These are phyloP conservation scores for Pyrus communis DNA, from an alignment of 306 rosid genomes.

Conservation along the genomic window DNA sequence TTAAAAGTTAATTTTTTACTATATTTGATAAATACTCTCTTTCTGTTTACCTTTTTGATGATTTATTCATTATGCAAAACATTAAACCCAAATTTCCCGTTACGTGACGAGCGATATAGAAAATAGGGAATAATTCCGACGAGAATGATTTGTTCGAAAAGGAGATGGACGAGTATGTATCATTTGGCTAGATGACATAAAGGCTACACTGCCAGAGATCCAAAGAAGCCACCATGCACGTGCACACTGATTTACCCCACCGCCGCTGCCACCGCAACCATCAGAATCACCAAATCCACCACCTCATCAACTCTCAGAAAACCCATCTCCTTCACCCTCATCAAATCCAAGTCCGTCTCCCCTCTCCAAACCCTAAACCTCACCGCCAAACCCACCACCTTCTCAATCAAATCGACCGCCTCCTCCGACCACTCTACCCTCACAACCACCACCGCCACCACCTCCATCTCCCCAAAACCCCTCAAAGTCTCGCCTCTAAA, in stretches of 20 bases:
- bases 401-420: conserved; percentile 27
- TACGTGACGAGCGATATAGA: too few species aligned
- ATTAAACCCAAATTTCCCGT: not conserved
- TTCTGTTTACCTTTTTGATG: not conserved
- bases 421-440: conserved; percentile 12
- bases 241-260: not conserved
- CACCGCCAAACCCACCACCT: not conserved
- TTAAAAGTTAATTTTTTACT: too few species aligned
- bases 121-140: too few species aligned
- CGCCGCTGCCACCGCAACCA: not conserved
- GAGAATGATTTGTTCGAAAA: too few species aligned
- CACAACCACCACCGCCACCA: not conserved
- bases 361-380: conserved; percentile 25
- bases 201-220: not conserved
- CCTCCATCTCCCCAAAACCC: conserved; percentile 3
- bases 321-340: not conserved
- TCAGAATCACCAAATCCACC: not conserved
- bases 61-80: too few species aligned
- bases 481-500: conserved; percentile 56
- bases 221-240: not conserved
- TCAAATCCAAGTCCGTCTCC: conserved; percentile 5
- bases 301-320: not conserved
- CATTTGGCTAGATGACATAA: not conserved
- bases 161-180: too few species aligned
- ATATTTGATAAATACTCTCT: too few species aligned